phyloP scores from a whole-genome alignment of 371 early-diverging fungal genomes.

The Spiromyces aspiralis region DNA sequence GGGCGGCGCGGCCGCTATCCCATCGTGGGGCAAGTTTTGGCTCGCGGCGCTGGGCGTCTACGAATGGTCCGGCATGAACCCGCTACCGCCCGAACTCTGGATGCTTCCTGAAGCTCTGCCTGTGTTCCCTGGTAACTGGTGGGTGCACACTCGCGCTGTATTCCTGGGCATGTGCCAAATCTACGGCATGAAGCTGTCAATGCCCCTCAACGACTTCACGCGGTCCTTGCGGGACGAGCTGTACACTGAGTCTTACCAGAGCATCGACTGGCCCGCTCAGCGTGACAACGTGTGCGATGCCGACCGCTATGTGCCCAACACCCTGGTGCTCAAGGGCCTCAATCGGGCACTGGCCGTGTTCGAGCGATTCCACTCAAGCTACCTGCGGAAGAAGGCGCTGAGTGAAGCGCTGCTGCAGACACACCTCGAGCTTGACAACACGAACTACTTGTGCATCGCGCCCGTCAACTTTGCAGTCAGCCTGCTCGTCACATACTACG shows the following conservation, averaged over 20 bases:
- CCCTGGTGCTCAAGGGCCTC: conserved; percentile 49
- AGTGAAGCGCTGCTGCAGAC: conserved; percentile 63
- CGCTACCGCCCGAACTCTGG: conserved; percentile 87
- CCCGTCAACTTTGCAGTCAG: conserved; percentile 91
- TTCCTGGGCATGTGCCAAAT: conserved; percentile 91
- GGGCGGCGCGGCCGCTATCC: conserved; percentile 67
- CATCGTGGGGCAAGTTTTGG: conserved; percentile 98
- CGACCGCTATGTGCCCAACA: conserved; percentile 79
- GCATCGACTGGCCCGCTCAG: conserved; percentile 64
- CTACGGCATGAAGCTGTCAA: conserved; percentile 48
- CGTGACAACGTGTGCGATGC: conserved; percentile 64
- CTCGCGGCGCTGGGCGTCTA: conserved; percentile 75
- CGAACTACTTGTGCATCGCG: conserved; percentile 72
- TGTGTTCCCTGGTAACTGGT: conserved; percentile 79
- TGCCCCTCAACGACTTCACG: conserved; percentile 47
- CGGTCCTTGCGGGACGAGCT: conserved; percentile 64
- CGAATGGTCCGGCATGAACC: conserved; percentile 91
- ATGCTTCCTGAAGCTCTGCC: conserved; percentile 71
- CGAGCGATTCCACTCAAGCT: conserved; percentile 36
- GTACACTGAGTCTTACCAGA: conserved; percentile 63
- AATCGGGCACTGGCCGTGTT: conserved; percentile 52
- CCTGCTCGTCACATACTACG: conserved; percentile 61
- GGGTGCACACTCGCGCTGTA: conserved; percentile 81
- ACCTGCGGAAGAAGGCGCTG: conserved; percentile 53
- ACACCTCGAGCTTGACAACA: conserved; percentile 77